Conservation (phyloP, 2,329 filamentous ascomycete genomes). For the Penicillium sp. region DNA sequence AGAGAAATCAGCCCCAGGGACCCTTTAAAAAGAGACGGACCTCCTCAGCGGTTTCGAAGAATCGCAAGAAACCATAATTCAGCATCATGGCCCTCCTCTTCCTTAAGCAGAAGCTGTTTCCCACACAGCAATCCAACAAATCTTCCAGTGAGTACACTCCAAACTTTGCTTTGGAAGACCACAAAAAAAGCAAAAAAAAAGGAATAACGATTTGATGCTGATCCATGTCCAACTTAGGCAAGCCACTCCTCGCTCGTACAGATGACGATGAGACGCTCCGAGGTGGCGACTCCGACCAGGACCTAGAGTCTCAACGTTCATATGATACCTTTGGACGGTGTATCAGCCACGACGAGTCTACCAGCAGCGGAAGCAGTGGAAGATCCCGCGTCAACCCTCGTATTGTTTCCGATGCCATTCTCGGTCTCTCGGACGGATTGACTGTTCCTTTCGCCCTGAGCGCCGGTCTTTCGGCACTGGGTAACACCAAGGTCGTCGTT, state of each 20-base stretch:
- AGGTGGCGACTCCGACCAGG: slow-evolving; percentile 28
- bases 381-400: slow-evolving; percentile 46
- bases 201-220: slow-evolving; percentile 1
- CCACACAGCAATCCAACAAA: slow-evolving; percentile 24
- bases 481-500: slow-evolving; percentile 69
- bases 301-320: slow-evolving; percentile 41
- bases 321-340: slow-evolving; percentile 39
- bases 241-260: slow-evolving; percentile 34
- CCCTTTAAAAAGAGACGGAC: too few species aligned
- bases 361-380: slow-evolving; percentile 26
- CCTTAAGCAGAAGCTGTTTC: slow-evolving; percentile 43
- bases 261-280: slow-evolving; percentile 29
- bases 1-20: not conserved
- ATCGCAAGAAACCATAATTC: not conserved
- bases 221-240: slow-evolving; percentile 27
- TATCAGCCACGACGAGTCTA: slow-evolving; percentile 28
- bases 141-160: slow-evolving; percentile 9
- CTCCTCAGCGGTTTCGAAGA: too few species aligned
- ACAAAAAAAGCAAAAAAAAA: not conserved
- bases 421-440: slow-evolving; percentile 76
- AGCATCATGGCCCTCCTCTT: slow-evolving; percentile 44
- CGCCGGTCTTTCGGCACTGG: slow-evolving; percentile 67
- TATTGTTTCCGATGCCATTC: slow-evolving; percentile 64
- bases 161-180: not conserved
- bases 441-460: slow-evolving; percentile 80